These are phyloP conservation scores for Tulasnella sp. DNA, from an alignment of 768 basidiomycete species.

Conservation along the genomic window DNA sequence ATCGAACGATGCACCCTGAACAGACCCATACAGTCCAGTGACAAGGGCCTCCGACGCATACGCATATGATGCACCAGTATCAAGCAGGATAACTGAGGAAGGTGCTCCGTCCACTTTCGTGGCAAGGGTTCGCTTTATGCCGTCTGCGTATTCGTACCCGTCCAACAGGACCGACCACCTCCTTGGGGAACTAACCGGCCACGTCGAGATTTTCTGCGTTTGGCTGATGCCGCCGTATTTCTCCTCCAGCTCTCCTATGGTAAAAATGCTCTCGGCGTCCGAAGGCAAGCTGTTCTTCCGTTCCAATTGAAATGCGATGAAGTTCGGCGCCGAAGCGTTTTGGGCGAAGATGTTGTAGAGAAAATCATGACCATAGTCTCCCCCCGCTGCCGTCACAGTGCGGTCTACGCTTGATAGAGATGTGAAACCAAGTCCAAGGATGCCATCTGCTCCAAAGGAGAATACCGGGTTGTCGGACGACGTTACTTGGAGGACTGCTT, in stretches of 20 bases:
- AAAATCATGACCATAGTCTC: slow-evolving; percentile 63
- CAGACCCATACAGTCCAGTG: slow-evolving; percentile 67
- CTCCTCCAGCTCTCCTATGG: slow-evolving; percentile 76
- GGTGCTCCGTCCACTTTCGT: slow-evolving; percentile 55
- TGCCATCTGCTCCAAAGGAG: slow-evolving; percentile 69
- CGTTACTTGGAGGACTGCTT: slow-evolving; percentile 71
- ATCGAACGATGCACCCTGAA: slow-evolving; percentile 67
- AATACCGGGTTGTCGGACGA: slow-evolving; percentile 72
- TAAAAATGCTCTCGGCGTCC: slow-evolving; percentile 67
- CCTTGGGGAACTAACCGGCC: slow-evolving; percentile 62
- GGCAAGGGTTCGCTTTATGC: slow-evolving; percentile 41
- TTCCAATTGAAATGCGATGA: slow-evolving; percentile 75
- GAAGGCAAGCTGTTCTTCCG: slow-evolving; percentile 57
- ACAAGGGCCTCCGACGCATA: slow-evolving; percentile 70
- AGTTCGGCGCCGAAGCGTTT: slow-evolving; percentile 74
- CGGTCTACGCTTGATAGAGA: slow-evolving; percentile 73
- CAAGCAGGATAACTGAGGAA: slow-evolving; percentile 73
- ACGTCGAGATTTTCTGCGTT: slow-evolving; percentile 67
- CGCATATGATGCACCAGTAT: slow-evolving; percentile 84
- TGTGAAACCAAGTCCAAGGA: slow-evolving; percentile 78
- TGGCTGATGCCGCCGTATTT: slow-evolving; percentile 63
- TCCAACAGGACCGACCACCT: slow-evolving; percentile 82
- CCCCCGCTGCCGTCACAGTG: slow-evolving; percentile 59
- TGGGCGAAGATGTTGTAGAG: slow-evolving; percentile 75
- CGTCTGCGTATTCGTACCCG: slow-evolving; percentile 49